phyloP scores from a whole-genome alignment of 2,329 filamentous ascomycete genomes.

The Arthroderma sp. region DNA sequence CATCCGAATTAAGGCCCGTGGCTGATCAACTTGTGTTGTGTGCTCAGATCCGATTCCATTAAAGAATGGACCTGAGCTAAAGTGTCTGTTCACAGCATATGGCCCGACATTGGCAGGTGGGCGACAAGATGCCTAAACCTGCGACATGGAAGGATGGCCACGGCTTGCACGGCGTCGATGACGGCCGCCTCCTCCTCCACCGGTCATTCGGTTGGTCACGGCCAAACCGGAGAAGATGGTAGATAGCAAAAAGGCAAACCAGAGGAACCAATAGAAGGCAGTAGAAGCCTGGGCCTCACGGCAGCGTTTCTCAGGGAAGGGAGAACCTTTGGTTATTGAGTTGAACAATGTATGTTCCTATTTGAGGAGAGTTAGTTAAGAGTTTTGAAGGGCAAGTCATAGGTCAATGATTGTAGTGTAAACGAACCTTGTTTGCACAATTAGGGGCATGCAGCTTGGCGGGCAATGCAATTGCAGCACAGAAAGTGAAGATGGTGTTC shows the following conservation, averaged over 20 bases:
- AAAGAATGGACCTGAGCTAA: too few relatives aligned
- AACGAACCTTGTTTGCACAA: constrained; percentile 34
- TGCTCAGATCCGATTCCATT: too few relatives aligned
- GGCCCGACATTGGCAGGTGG: too few relatives aligned
- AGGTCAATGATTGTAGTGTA: background rate
- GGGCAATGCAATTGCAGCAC: constrained; percentile 35
- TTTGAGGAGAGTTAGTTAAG: background rate
- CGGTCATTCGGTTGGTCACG: constrained; percentile 16
- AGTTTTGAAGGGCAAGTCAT: background rate
- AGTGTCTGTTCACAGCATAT: too few relatives aligned
- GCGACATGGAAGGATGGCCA: constrained; percentile 10
- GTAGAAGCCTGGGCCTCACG: constrained; percentile 38
- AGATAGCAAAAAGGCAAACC: constrained; percentile 31
- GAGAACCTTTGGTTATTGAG: constrained; percentile 32
- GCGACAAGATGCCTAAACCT: constrained; percentile 5
- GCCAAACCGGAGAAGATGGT: constrained; percentile 28
- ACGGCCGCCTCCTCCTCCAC: constrained; percentile 5
- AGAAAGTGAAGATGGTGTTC: constrained; percentile 38
- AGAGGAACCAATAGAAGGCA: constrained; percentile 41
- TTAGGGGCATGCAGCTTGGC: constrained; percentile 32
- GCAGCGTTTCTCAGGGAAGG: constrained; percentile 29
- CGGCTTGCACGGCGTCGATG: constrained; percentile 7
- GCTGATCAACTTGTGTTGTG: too few relatives aligned
- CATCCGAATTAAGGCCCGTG: too few relatives aligned
- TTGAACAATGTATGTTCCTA: constrained; percentile 25